Evolutionary conservation across 768 basidiomycete genomes (phyloP), one percentile per base, ranked within the genome.

Genomic region (Suillus weaverae): DNA sequence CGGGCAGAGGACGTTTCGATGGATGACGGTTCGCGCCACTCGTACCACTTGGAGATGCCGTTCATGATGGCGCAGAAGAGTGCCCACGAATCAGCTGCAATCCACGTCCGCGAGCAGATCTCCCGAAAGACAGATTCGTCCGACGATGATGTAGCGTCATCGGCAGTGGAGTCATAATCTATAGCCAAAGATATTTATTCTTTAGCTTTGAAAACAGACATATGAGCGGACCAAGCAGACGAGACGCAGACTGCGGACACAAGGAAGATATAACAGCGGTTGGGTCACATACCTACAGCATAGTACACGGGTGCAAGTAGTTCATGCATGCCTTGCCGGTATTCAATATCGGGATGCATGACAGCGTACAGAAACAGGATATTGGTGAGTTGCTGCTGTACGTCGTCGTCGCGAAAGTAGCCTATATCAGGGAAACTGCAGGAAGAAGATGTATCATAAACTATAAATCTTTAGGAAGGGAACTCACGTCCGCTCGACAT

Each of bases 241-340:
- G 53, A 67, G 64, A 11, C 54, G n/a, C 35, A 62, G 53, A 59
- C 56, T 46, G 54, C 26, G 41, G 54, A 62, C 66, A 51, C 55
- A 61, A 50, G 22, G 32, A 61, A 46, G 60, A 39, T 43, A 26
- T 41, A 54, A 56, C 50, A 38, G 39, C 54, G 26, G 39, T 22
- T 22, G 50, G 14, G 56, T 36, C 50, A 70, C 76, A 66, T 69
- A 76, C 76, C 76, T 60, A 73, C 61, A 56, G 89, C 89, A 71
- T 92, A 87, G 70, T 93, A 92, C 35, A 98, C 75, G 0, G 94
- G 90, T 4, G 96, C 97, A 26, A 98, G 84, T 10, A 99, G 79
- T 73, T 99, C 97, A 72, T 99, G 97, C 97, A 99, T 99, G 61
- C 97, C 97, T 82, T 99, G 97, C 36, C 97, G 86, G 74, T 99